Evolutionary conservation across 306 rosid genomes (phyloP).

Genomic region (Bauhinia variegata): DNA sequence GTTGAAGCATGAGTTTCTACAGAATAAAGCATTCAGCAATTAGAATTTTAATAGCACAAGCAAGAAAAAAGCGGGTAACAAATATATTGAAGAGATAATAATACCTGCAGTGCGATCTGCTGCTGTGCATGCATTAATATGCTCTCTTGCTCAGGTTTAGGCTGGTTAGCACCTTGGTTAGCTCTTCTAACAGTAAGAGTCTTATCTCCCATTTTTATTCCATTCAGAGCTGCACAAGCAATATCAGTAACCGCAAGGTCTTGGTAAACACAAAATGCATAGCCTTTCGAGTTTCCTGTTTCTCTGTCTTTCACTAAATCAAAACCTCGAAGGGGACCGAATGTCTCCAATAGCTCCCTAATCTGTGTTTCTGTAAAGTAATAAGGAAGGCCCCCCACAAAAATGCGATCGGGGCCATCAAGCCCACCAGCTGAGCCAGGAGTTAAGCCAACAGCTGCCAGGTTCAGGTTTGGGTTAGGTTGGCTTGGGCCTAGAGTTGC

Average conservation of each 20-base stretch:
- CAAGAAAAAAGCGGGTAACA: too few relatives aligned
- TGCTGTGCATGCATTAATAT: conserved; percentile 67
- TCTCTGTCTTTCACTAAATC: conserved; percentile 77
- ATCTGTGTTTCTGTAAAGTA: conserved; percentile 73
- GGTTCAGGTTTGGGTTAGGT: conserved; percentile 68
- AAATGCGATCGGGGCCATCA: conserved; percentile 79
- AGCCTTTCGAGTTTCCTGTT: conserved; percentile 76
- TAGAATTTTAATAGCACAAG: background rate
- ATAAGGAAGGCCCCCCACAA: conserved; percentile 76
- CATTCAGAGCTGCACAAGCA: conserved; percentile 75
- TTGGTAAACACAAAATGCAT: conserved; percentile 78
- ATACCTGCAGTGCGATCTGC: conserved; percentile 74
- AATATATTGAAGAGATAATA: background rate
- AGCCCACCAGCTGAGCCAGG: conserved; percentile 74
- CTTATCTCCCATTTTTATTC: conserved; percentile 78
- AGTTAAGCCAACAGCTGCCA: conserved; percentile 66
- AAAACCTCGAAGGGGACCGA: conserved; percentile 74
- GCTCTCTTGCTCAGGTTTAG: conserved; percentile 71
- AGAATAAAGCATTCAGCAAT: background rate
- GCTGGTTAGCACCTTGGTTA: conserved; percentile 69
- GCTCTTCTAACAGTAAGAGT: conserved; percentile 75
- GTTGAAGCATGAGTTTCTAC: conserved; percentile 66
- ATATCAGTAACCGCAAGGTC: conserved; percentile 73
- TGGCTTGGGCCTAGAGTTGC: conserved; percentile 78
- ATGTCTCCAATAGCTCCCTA: conserved; percentile 67